phyloP scores from a whole-genome alignment of 192 early-diverging fungal species.

The Mortierella hygrophila region DNA sequence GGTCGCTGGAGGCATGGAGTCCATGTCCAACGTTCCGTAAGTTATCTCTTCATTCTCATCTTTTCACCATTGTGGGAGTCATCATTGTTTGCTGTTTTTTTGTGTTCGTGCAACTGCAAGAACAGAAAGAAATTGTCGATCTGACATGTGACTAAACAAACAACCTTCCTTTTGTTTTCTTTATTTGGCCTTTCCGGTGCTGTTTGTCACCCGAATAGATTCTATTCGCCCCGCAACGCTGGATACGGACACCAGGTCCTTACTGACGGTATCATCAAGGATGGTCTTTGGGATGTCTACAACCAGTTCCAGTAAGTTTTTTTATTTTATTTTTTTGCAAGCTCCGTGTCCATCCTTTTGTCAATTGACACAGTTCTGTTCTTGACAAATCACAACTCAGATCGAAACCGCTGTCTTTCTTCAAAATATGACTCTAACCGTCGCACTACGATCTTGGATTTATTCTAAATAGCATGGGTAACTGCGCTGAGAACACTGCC shows the following conservation, averaged over 20 bases:
- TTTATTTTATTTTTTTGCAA: background rate
- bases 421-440: background rate
- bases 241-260: slow-evolving; percentile 87
- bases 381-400: background rate
- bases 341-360: background rate
- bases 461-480: slow-evolving; percentile 61
- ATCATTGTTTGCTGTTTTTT: background rate
- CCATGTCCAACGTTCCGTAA: slow-evolving; percentile 95
- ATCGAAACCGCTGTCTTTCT: slow-evolving; percentile 1
- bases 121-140: background rate
- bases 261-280: slow-evolving; percentile 91
- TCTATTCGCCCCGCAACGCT: slow-evolving; percentile 70
- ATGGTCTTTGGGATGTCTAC: slow-evolving; percentile 98
- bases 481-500: slow-evolving; percentile 90
- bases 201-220: slow-evolving; percentile 42
- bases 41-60: slow-evolving; percentile 4
- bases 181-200: slow-evolving; percentile 25
- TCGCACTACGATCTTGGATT: background rate
- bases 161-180: background rate
- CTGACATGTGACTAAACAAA: slow-evolving; percentile 43
- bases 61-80: background rate
- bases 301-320: slow-evolving; percentile 81
- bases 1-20: slow-evolving; percentile 96
- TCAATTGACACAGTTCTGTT: background rate
- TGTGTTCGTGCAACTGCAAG: background rate